These are phyloP conservation scores for Rehmannia glutinosa DNA, from an alignment of 257 asterid genomes.

Conservation along the genomic window DNA sequence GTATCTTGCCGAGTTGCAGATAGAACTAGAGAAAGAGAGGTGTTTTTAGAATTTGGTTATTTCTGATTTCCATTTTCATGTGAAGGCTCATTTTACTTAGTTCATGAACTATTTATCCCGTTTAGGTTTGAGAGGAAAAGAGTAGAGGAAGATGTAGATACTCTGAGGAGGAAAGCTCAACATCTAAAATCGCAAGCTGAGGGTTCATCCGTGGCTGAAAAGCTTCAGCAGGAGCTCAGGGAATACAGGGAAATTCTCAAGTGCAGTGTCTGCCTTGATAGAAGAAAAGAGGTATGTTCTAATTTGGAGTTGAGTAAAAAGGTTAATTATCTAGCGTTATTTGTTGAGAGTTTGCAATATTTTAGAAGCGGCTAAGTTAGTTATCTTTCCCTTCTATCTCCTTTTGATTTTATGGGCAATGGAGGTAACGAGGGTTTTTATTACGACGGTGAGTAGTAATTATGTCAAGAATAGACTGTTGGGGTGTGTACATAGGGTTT, in stretches of 20 bases:
- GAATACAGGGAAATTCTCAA: conserved; percentile 88
- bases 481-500: too few species aligned
- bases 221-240: conserved; percentile 74
- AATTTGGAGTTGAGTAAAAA: not conserved
- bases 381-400: too few species aligned
- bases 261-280: conserved; percentile 85
- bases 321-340: not conserved
- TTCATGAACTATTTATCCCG: not conserved
- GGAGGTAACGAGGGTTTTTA: too few species aligned
- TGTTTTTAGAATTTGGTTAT: conserved; percentile 19
- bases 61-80: not conserved
- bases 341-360: too few species aligned
- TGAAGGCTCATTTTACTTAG: not conserved
- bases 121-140: conserved; percentile 81
- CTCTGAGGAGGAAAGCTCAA: conserved; percentile 59
- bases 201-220: conserved; percentile 61
- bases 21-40: conserved; percentile 92
- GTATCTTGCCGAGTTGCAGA: conserved; percentile 68
- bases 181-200: conserved; percentile 54
- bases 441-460: too few species aligned
- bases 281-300: conserved; percentile 82
- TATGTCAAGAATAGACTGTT: too few species aligned
- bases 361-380: too few species aligned
- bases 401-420: too few species aligned
- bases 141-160: conserved; percentile 77